Evolutionary conservation across 192 early-diverging fungal species (phyloP).

Genomic region (Oehlia diaphana): DNA sequence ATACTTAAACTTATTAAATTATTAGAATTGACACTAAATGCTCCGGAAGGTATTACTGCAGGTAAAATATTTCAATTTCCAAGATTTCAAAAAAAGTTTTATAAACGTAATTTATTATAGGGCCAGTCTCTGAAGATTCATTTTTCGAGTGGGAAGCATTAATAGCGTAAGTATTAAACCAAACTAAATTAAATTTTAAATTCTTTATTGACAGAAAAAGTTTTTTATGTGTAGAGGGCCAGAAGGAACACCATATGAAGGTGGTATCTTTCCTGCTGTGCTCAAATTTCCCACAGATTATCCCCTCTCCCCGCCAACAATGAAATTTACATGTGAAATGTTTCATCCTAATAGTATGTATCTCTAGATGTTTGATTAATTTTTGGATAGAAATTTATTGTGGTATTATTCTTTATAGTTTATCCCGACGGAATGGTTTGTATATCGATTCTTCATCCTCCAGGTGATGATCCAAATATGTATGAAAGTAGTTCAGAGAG

Average conservation of each 20-base stretch:
- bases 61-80: constrained; percentile 44
- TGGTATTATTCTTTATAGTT: constrained; percentile 44
- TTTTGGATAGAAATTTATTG: neutral
- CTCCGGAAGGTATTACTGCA: constrained; percentile 93
- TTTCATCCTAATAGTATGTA: constrained; percentile 87
- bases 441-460: constrained; percentile 97
- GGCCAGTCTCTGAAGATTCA: constrained; percentile 80
- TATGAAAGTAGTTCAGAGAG: constrained; percentile 95
- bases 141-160: constrained; percentile 89
- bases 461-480: constrained; percentile 97
- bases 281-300: constrained; percentile 93
- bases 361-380: neutral
- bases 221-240: constrained; percentile 66
- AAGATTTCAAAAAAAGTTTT: constrained; percentile 26
- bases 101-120: constrained; percentile 35
- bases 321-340: constrained; percentile 96
- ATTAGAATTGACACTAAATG: constrained; percentile 81
- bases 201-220: constrained; percentile 36
- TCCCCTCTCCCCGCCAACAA: constrained; percentile 90
- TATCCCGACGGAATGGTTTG: constrained; percentile 96
- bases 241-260: constrained; percentile 91
- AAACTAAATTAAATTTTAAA: neutral
- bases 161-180: constrained; percentile 60
- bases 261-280: constrained; percentile 88
- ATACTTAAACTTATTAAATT: constrained; percentile 15